A percentile compares a stretch with the other conserved stretches of the same genome.
Evolutionary conservation across 495 filamentous ascomycete species (phyloP).

Genomic region (Pyrenula aspistea): DNA sequence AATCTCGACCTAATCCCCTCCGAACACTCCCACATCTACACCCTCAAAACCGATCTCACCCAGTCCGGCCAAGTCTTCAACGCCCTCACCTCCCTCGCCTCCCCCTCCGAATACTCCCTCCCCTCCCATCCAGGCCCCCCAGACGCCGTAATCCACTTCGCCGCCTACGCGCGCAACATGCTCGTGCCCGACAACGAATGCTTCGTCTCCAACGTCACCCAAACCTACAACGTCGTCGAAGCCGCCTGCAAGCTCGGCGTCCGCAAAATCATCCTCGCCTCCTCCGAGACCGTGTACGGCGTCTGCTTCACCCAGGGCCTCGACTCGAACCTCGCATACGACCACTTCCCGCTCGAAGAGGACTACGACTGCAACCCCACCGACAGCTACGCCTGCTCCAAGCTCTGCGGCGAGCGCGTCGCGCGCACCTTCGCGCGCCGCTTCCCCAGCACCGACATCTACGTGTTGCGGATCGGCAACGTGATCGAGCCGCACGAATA

Average conservation of each 20-base stretch:
- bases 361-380: constrained; percentile 39
- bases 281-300: constrained; percentile 45
- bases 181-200: constrained; percentile 48
- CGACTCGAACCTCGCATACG: constrained; percentile 34
- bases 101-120: constrained; percentile 32
- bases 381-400: constrained; percentile 47
- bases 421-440: constrained; percentile 42
- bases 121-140: constrained; percentile 23
- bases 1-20: constrained; percentile 45
- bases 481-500: constrained; percentile 51
- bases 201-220: constrained; percentile 38
- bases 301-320: constrained; percentile 42
- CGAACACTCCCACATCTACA: constrained; percentile 35
- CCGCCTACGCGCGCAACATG: constrained; percentile 48
- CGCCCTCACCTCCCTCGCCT: constrained; percentile 43
- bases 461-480: constrained; percentile 44
- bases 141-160: constrained; percentile 51
- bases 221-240: constrained; percentile 50
- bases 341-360: constrained; percentile 44
- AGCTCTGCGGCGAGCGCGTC: constrained; percentile 43
- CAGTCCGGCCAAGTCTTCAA: constrained; percentile 48
- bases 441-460: constrained; percentile 40
- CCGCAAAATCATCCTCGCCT: constrained; percentile 48
- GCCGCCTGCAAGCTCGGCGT: constrained; percentile 46
- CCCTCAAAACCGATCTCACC: constrained; percentile 44